Evolutionary conservation across 2,329 filamentous ascomycete genomes (phyloP), one percentile per base, ranked within the genome.

Genomic region (Teratosphaeriaceae sp.): DNA sequence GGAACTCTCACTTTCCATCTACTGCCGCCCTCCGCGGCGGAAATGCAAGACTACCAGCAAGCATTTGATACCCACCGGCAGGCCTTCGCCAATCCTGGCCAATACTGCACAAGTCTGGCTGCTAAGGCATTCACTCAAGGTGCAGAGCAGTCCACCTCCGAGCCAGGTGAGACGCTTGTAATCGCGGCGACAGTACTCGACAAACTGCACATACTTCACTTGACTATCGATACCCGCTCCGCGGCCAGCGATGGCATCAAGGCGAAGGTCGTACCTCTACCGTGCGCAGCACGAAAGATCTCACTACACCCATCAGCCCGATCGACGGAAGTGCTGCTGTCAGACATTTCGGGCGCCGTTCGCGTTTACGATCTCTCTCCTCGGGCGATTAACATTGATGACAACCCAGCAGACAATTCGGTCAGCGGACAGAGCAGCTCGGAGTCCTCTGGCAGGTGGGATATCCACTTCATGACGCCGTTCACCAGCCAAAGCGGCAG

Each of bases 301-400:
- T 38, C 49, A 13, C 58, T 59, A 31, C 55, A 60, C 33, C 53
- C 57, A 22, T 58, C 53, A 7, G 21, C 49, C 12, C 47, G 44
- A 5, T 52, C 49, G 2, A 44, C 48, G 9, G 49, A 73, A 34
- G 58, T 82, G 9, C 65, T 82, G 7, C 63, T 82, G 5, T 67
- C 71, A 1, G 76, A 80, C 43, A 58, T 67, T 1, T 68, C 65
- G n/a, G 77, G 78, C 5, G 69, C 66, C 31, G 73, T 78, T 21
- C 76, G 78, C 41, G 65, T 82, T 12, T 79, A 77, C 53, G 74
- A 79, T 41, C 73, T 72, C 20, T 70, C 78, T 23, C 64, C 71
- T 23, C 5, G 11, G 8, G n/a, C 18, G 7, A 12, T 20, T 23
- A 24, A 39, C n/a, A 19, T 22, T n/a, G 16, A n/a, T 7, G 16